A percentile compares a stretch with the other conserved stretches of the same genome.
Evolutionary conservation across 2,329 filamentous ascomycete genomes (phyloP).

Genomic region (Colletotrichum graminicola): DNA sequence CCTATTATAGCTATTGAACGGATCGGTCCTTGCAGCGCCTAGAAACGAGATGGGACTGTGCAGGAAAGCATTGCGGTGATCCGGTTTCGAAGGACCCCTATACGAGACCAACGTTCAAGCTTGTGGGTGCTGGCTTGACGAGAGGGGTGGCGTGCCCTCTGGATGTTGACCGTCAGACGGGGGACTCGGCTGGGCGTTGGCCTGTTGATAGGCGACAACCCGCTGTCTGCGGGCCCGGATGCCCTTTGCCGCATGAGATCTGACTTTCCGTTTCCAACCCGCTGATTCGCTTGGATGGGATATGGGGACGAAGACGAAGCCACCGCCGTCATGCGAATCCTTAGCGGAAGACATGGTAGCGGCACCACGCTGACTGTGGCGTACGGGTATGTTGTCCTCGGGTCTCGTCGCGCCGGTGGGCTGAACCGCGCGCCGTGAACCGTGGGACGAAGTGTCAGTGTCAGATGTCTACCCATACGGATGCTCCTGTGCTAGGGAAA

Average conservation of each 20-base stretch:
- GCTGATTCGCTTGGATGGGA: constrained; percentile 39
- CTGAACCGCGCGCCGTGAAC: background rate
- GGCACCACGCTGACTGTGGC: background rate
- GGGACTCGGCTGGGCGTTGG: background rate
- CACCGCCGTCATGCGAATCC: constrained; percentile 1
- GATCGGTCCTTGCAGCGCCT: constrained; percentile 36
- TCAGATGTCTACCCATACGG: background rate
- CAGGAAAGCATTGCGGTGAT: background rate
- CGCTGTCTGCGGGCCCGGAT: constrained; percentile 26
- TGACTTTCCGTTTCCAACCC: constrained; percentile 38
- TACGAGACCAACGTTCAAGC: background rate
- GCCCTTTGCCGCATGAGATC: constrained; percentile 44
- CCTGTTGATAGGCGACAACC: constrained; percentile 35
- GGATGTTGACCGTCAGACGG: background rate
- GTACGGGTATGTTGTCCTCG: too few species aligned
- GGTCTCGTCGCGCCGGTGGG: background rate
- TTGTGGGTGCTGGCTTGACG: background rate
- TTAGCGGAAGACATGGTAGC: background rate
- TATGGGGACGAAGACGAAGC: constrained; percentile 44
- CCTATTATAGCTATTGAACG: constrained; percentile 35
- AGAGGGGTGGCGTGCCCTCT: background rate
- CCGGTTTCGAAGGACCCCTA: background rate
- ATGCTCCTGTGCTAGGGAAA: background rate
- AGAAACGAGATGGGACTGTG: background rate
- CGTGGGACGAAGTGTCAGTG: background rate